Evolutionary conservation across 1,284 basidiomycete genomes (phyloP).

Genomic region (Ganoderma sp.): DNA sequence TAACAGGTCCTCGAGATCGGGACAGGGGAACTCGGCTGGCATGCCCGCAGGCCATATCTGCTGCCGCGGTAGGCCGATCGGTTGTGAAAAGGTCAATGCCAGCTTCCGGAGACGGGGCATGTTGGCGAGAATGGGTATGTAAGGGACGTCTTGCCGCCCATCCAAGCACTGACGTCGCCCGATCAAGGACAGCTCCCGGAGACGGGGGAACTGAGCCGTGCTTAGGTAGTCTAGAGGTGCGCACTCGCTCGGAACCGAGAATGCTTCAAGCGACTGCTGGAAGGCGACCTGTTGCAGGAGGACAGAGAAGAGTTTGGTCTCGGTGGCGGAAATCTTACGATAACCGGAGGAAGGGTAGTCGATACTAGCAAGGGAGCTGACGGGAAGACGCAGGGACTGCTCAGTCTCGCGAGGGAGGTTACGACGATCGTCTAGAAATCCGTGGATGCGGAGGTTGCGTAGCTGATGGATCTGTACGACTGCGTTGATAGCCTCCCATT

Average conservation of each 20-base stretch:
- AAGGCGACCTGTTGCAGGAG: not conserved
- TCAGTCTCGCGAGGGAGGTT: not conserved
- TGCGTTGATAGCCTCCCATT: conserved; percentile 1
- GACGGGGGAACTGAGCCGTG: not conserved
- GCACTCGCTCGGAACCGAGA: not conserved
- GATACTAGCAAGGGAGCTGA: not conserved
- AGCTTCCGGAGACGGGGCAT: not conserved
- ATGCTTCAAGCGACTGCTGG: not conserved
- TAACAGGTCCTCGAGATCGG: not conserved
- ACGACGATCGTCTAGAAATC: not conserved
- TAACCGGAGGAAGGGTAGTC: not conserved
- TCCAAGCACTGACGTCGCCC: not conserved
- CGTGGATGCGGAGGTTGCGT: not conserved
- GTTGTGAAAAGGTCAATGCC: not conserved
- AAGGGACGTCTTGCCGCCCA: not conserved
- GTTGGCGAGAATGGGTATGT: not conserved
- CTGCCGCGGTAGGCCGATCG: not conserved
- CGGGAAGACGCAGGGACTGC: not conserved
- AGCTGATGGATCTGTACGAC: not conserved
- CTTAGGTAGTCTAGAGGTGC: not conserved
- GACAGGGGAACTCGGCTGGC: not conserved
- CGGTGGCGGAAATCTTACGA: not conserved
- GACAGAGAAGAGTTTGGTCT: not conserved
- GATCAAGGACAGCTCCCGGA: not conserved
- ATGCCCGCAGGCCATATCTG: not conserved